Base-by-base conservation (phyloP, 257 asterid genomes). In the Plantago major region DNA sequence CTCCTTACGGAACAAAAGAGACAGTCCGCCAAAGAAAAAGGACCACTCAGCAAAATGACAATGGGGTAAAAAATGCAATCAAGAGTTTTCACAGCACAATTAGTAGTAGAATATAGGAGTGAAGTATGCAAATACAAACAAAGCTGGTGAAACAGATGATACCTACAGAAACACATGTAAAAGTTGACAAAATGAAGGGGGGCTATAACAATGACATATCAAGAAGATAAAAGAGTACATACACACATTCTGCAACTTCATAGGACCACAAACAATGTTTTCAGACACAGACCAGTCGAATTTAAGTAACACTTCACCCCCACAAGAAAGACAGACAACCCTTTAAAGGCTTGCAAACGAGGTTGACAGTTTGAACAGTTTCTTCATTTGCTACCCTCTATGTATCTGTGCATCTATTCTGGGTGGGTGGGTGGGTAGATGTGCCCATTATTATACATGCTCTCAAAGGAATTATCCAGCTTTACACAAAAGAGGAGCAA, bases 221-320 rank as follows among this genome's bases (percentile, higher is more conserved):
- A 62, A 69, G 68, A 48, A 65, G 40, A 33, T 33, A 3, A 33
- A 33, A 33, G 40, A 33, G 40, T 33, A 33, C 40, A 33, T 68
- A 66, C 65, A 52, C 65, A 69, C 63, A 65, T 43, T 68, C 59
- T 60, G 67, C 26, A 63, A 61, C 57, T 62, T 45, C 40, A 33
- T 57, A 60, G 81, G 81, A 76, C 81, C 81, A 76, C 81, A 9
- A 11, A 17, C 61, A 55, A 55, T 72, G 75, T 60, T 53, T 47
- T 69, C 78, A 68, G 52, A 57, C 69, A 42, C 70, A 55, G 77
- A 66, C 64, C 75, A 67, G 67, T 56, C 55, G 71, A 72, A 76
- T 72, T 68, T 73, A 76, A 67, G 74, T 64, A 17, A 66, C 80
- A 52, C 16, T 53, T 42, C 73, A 46, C 66, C 78, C 78, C 68